Evolutionary conservation across 1,284 basidiomycete genomes (phyloP), one percentile per base, ranked within the genome.

Genomic region (Lentinula novae-zelandiae): DNA sequence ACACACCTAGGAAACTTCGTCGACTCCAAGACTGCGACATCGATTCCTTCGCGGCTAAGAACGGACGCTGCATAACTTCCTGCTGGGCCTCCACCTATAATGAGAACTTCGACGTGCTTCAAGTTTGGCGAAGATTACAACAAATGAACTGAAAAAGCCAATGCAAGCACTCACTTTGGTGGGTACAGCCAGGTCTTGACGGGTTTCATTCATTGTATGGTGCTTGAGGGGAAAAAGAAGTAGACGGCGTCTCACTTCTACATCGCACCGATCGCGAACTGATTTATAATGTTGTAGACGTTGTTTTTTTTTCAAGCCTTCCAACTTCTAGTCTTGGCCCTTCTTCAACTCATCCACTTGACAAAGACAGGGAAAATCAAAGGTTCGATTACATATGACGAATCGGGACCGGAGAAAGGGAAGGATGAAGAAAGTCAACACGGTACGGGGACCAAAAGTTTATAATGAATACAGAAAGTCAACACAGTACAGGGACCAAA

Each of bases 11-110:
- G 90, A 69, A 90, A 91, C 66, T 84, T 82, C 17, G 82, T 77
- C 15, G 83, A 78, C 72, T 92, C 89, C 39, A 90, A 74, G 27
- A 92, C 67, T 27, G 84, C 84, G 60, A 89, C 88, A 54, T 85
- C 74, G 48, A 89, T 69, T 2, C 90, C 89, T 72, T 92, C 90
- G 44, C 85, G 75, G 4, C 86, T 85, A 9, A 92, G 80, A 44
- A 79, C 84, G 15, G 85, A 76, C 1, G 89, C 88, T 40, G 87
- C 78, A 67, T 89, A 92, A 61, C 82, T 84, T 38, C 89, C 89
- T n/a, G 82, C 85, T 8, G 89, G 89, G 22, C 90, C 90, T 48
- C 63, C 84, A 15, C 84, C 83, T 20, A 86, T 71, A 52, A 86
- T 71, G 12, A 86, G 78, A 53, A 85, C 74, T 9, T 58, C 42